phyloP scores from a whole-genome alignment of 768 basidiomycete species.

The Tricholoma terreum region DNA sequence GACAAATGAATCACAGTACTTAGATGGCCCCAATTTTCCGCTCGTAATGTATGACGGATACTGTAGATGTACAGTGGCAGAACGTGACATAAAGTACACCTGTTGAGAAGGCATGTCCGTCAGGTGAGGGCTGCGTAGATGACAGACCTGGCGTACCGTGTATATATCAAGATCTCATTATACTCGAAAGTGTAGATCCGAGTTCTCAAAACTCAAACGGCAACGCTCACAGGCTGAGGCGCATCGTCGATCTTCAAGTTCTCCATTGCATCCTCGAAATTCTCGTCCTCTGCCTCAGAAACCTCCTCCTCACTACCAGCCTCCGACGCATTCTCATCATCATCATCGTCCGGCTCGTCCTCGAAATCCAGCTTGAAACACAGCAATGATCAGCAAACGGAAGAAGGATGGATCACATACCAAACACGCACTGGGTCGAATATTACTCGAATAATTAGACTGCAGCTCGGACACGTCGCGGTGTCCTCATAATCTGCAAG shows the following conservation, averaged over 20 bases:
- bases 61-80: background rate
- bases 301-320: constrained; percentile 39
- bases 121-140: background rate
- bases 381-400: constrained; percentile 4
- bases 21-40: too few relatives aligned
- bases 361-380: constrained; percentile 73
- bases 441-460: constrained; percentile 86
- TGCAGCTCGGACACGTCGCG: constrained; percentile 95
- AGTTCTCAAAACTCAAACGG: constrained; percentile 18
- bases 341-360: constrained; percentile 63
- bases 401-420: background rate
- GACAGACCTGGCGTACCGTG: constrained; percentile 6
- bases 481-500: constrained; percentile 89
- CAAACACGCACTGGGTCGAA: constrained; percentile 82
- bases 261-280: constrained; percentile 68
- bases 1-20: too few relatives aligned
- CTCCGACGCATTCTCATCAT: constrained; percentile 39
- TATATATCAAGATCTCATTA: constrained; percentile 4
- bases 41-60: background rate
- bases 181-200: constrained; percentile 4
- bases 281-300: constrained; percentile 37
- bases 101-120: background rate
- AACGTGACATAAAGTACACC: background rate
- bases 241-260: constrained; percentile 48
- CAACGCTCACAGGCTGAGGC: constrained; percentile 20